phyloP scores from a whole-genome alignment of 2,329 filamentous ascomycete species.

The Colletotrichum sp. region DNA sequence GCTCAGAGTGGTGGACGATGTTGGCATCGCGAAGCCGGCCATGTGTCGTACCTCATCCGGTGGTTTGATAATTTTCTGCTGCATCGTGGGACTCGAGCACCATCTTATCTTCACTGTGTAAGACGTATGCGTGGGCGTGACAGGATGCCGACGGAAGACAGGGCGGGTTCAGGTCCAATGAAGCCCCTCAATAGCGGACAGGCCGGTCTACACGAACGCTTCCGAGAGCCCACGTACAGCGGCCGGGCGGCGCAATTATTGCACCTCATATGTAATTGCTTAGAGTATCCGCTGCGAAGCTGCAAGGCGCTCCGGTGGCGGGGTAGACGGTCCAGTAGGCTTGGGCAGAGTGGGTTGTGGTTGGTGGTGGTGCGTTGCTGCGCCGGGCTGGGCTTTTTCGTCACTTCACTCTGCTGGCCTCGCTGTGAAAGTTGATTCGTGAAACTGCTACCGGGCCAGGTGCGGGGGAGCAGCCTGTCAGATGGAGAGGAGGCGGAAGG shows the following conservation, averaged over 20 bases:
- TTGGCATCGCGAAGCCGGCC: not conserved
- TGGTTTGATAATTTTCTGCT: not conserved
- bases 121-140: not conserved
- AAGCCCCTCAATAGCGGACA: not conserved
- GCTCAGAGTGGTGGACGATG: not conserved
- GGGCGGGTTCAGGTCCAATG: not conserved
- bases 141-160: not conserved
- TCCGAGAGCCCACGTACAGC: not conserved
- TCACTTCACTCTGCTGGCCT: not conserved
- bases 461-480: conserved; percentile 16
- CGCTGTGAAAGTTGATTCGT: conserved; percentile 6
- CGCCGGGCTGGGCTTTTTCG: conserved; percentile 1
- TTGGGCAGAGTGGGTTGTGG: not conserved
- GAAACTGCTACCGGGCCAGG: not conserved
- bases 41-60: not conserved
- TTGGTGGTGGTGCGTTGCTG: conserved; percentile 10
- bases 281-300: not conserved
- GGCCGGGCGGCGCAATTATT: not conserved
- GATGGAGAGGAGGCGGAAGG: not conserved
- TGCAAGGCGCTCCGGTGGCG: conserved; percentile 12
- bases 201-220: not conserved
- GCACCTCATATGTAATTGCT: not conserved
- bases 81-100: not conserved
- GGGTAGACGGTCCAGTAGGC: conserved; percentile 4
- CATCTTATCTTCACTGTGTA: not conserved